phyloP scores from a whole-genome alignment of 495 filamentous ascomycete genomes.

The Lasiosphaeris hirsuta region DNA sequence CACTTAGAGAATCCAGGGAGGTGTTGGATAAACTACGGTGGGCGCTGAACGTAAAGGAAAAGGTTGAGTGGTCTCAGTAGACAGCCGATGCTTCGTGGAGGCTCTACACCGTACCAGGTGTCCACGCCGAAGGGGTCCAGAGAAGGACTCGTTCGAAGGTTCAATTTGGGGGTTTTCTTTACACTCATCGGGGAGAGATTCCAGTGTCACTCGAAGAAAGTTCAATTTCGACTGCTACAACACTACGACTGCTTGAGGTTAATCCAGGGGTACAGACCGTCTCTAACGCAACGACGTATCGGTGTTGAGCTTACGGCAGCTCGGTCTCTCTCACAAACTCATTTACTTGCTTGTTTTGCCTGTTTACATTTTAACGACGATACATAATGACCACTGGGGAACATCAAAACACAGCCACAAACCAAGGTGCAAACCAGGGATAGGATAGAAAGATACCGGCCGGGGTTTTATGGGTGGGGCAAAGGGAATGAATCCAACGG shows the following conservation, averaged over 20 bases:
- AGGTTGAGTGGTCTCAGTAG: slow-evolving; percentile 50
- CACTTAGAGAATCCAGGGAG: slow-evolving; percentile 57
- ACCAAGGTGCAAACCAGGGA: background rate
- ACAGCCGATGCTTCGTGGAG: background rate
- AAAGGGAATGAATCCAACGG: background rate
- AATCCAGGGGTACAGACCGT: too few species aligned
- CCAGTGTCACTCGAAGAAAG: too few species aligned
- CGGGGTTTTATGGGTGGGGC: background rate
- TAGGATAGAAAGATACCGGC: background rate
- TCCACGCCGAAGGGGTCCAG: too few species aligned
- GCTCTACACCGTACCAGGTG: too few species aligned
- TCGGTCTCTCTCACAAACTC: background rate
- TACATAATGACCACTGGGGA: slow-evolving; percentile 17
- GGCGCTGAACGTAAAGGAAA: slow-evolving; percentile 62
- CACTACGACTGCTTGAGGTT: too few species aligned
- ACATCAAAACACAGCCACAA: slow-evolving; percentile 4
- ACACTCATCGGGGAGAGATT: too few species aligned
- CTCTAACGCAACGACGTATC: background rate
- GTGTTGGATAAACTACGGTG: slow-evolving; percentile 65
- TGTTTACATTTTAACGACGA: slow-evolving; percentile 13
- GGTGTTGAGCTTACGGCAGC: background rate
- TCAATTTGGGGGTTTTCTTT: too few species aligned
- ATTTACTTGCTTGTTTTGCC: background rate
- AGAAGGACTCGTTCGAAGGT: too few species aligned
- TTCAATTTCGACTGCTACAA: too few species aligned